Percentiles rank a stretch among this genome's conserved stretches.
Conservation (phyloP, 441 rosid species). For the Jatropha multifida region DNA sequence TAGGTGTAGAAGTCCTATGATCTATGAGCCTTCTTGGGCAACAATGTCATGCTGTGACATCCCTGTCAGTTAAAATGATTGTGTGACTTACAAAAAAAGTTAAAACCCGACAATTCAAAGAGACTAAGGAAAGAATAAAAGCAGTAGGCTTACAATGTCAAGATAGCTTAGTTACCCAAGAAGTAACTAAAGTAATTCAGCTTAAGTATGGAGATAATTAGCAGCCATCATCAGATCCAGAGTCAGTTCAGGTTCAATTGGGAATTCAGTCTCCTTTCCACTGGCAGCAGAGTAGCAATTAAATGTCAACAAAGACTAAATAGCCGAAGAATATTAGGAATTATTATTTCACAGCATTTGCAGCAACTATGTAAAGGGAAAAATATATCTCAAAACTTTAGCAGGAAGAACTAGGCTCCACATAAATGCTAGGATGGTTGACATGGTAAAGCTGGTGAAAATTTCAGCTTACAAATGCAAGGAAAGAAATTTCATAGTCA, state of each 20-base stretch:
- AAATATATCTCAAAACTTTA: not conserved
- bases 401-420: not conserved
- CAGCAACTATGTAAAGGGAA: not conserved
- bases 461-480: not conserved
- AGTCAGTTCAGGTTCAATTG: slow-evolving; percentile 90
- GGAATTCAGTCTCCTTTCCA: slow-evolving; percentile 91
- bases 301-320: slow-evolving; percentile 14
- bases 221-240: slow-evolving; percentile 99
- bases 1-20: slow-evolving; percentile 3
- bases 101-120: not conserved
- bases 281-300: slow-evolving; percentile 38
- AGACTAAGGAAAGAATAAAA: not conserved
- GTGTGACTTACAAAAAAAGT: not conserved
- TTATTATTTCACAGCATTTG: not conserved
- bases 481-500: not conserved
- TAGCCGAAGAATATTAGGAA: not conserved
- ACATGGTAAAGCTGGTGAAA: not conserved
- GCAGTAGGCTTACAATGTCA: slow-evolving; percentile 21
- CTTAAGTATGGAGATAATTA: slow-evolving; percentile 87
- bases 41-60: slow-evolving; percentile 15
- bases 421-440: not conserved
- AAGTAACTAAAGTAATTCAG: slow-evolving; percentile 12
- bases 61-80: slow-evolving; percentile 17
- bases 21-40: slow-evolving; percentile 18
- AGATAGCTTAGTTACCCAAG: slow-evolving; percentile 18